Percentiles rank a stretch among this genome's conserved stretches.
These are phyloP conservation scores for Herpetomonas samuelpessoai DNA, from an alignment of 208 protist genomes.

Conservation along the genomic window DNA sequence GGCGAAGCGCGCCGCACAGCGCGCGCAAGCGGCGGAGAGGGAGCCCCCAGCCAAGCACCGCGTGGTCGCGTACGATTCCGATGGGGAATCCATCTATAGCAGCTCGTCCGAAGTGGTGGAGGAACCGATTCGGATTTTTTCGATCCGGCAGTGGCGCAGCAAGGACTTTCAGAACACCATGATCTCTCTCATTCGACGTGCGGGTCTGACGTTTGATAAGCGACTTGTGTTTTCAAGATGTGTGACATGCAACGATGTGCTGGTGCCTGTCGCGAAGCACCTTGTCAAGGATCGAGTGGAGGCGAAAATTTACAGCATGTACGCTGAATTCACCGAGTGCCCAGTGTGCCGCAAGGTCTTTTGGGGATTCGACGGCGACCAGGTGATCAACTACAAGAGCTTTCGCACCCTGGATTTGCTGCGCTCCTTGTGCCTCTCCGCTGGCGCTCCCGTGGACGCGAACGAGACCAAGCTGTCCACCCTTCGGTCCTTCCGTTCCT, in stretches of 20 bases:
- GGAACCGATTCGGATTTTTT: slow-evolving; percentile 17
- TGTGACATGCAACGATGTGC: slow-evolving; percentile 58
- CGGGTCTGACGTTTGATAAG: slow-evolving; percentile 32
- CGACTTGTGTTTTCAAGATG: slow-evolving; percentile 56
- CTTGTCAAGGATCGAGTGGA: slow-evolving; percentile 40
- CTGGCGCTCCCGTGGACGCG: slow-evolving; percentile 20
- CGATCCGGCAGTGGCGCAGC: slow-evolving; percentile 42
- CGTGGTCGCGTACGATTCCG: slow-evolving; percentile 73
- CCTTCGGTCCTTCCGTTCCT: slow-evolving; percentile 52
- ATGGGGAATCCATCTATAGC: slow-evolving; percentile 67
- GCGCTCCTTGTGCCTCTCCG: slow-evolving; percentile 39
- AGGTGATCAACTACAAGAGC: slow-evolving; percentile 75
- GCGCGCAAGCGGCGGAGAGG: background rate
- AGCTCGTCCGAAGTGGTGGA: slow-evolving; percentile 21
- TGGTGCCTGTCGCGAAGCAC: slow-evolving; percentile 41
- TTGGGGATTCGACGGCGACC: slow-evolving; percentile 68
- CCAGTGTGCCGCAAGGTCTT: slow-evolving; percentile 70
- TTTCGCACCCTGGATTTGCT: slow-evolving; percentile 63
- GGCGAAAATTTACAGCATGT: slow-evolving; percentile 55
- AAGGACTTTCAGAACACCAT: slow-evolving; percentile 39
- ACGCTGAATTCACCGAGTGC: slow-evolving; percentile 69
- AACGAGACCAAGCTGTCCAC: slow-evolving; percentile 18
- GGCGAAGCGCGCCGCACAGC: background rate
- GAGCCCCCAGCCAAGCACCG: background rate
- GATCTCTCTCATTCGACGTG: slow-evolving; percentile 32